Percentiles rank a stretch among this genome's conserved stretches.
These are phyloP conservation scores for Fusarium setosum DNA, from an alignment of 2,329 filamentous ascomycete species.

Conservation along the genomic window DNA sequence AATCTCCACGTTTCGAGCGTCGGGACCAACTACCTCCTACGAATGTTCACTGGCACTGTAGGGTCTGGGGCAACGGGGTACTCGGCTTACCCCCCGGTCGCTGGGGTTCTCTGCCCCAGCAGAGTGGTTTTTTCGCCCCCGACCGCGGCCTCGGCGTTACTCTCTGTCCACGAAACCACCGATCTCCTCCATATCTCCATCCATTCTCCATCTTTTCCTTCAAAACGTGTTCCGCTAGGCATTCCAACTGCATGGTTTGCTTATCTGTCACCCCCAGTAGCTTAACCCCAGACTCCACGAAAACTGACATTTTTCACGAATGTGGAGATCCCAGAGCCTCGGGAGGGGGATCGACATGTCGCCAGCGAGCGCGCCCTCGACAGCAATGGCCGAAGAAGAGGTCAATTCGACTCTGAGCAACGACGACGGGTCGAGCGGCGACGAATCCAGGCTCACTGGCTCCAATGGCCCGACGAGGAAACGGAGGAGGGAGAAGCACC, in stretches of 20 bases:
- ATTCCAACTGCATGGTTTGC: constrained; percentile 22
- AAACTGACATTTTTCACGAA: constrained; percentile 2
- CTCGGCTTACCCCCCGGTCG: not conserved
- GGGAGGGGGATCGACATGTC: constrained; percentile 41
- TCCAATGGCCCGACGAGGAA: constrained; percentile 47
- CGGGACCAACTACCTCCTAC: too few relatives aligned
- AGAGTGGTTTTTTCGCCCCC: constrained; percentile 8
- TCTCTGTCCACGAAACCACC: constrained; percentile 1
- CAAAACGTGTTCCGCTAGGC: constrained; percentile 10
- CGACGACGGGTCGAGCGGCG: constrained; percentile 52
- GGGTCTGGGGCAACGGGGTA: not conserved
- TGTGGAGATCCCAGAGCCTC: constrained; percentile 45
- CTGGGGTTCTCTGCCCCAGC: not conserved
- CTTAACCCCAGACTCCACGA: constrained; percentile 23
- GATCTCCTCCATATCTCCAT: constrained; percentile 10
- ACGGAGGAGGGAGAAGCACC: constrained; percentile 53
- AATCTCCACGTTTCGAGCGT: not conserved
- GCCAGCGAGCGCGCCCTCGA: constrained; percentile 39
- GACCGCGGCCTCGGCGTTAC: constrained; percentile 25
- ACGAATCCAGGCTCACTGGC: constrained; percentile 43
- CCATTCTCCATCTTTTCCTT: constrained; percentile 5
- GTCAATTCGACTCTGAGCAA: constrained; percentile 50
- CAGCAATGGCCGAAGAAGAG: constrained; percentile 50
- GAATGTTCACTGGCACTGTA: too few relatives aligned
- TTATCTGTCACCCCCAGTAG: constrained; percentile 22